These are phyloP conservation scores for Lavandula angustifolia DNA, from an alignment of 257 asterid genomes.

Conservation along the genomic window DNA sequence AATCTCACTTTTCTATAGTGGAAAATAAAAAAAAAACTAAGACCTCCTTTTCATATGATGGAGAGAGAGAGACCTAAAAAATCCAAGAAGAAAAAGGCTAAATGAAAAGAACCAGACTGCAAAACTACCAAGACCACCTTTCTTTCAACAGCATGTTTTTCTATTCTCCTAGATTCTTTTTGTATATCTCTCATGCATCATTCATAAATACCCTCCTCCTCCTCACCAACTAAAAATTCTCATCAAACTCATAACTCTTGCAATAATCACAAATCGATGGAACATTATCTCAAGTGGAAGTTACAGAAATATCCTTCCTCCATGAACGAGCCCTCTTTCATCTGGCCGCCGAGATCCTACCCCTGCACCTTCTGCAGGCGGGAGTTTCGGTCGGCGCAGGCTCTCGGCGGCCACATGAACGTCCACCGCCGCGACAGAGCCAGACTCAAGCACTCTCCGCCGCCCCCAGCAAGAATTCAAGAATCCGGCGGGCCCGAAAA, in stretches of 20 bases:
- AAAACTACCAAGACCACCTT: not conserved
- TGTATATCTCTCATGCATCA: slow-evolving; percentile 23
- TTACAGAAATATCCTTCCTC: not conserved
- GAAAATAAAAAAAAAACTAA: too few species aligned
- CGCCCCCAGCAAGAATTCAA: not conserved
- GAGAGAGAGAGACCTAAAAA: not conserved
- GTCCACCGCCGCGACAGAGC: slow-evolving; percentile 78
- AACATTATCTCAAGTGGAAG: slow-evolving; percentile 31
- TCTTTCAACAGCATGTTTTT: slow-evolving; percentile 31
- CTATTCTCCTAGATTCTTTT: slow-evolving; percentile 33
- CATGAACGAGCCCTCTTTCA: slow-evolving; percentile 36
- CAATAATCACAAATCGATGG: not conserved
- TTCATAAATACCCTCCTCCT: slow-evolving; percentile 17
- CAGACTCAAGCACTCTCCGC: slow-evolving; percentile 49
- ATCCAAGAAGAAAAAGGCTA: slow-evolving; percentile 43
- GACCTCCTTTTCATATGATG: too few species aligned
- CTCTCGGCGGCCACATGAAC: slow-evolving; percentile 81
- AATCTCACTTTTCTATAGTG: too few species aligned
- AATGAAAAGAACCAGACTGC: slow-evolving; percentile 42
- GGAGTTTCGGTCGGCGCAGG: slow-evolving; percentile 69
- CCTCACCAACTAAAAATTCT: not conserved
- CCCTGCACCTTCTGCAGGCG: slow-evolving; percentile 59
- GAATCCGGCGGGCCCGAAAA: too few species aligned
- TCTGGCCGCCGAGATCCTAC: slow-evolving; percentile 73
- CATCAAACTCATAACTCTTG: too few species aligned